Evolutionary conservation across 306 rosid genomes (phyloP).

Genomic region (Sicyos edulis): DNA sequence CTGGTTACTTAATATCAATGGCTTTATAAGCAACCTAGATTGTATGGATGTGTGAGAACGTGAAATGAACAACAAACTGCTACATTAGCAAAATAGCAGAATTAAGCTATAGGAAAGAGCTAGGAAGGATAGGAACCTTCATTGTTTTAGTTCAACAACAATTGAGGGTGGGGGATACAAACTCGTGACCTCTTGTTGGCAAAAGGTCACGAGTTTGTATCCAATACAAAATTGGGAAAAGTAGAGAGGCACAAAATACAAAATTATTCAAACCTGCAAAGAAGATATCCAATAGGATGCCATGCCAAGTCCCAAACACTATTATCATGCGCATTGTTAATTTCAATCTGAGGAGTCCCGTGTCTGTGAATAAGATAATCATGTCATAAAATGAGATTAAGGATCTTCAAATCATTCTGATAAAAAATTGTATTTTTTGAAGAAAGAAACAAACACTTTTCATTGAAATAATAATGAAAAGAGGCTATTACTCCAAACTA

Average conservation of each 20-base stretch:
- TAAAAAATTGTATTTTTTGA: not conserved
- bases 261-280: conserved; percentile 66
- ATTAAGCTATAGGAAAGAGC: not conserved
- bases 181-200: no score
- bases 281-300: conserved; percentile 99
- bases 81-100: not conserved
- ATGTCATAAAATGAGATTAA: conserved; percentile 24
- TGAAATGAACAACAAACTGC: conserved; percentile 8
- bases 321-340: conserved; percentile 78
- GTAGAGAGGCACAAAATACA: conserved; percentile 13
- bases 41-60: not conserved
- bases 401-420: not conserved
- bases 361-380: conserved; percentile 55
- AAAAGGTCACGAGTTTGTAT: no score
- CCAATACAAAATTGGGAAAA: not conserved
- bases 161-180: no score
- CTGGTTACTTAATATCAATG: not conserved
- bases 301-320: conserved; percentile 98
- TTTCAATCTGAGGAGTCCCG: conserved; percentile 90
- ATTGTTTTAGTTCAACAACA: no score
- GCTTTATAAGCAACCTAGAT: not conserved
- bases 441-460: no score
- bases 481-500: no score
- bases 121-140: not conserved
- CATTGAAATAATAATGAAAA: no score